Percentiles rank a stretch among this genome's conserved stretches.
Conservation (phyloP, 306 rosid species). For the Alnus rubra region DNA sequence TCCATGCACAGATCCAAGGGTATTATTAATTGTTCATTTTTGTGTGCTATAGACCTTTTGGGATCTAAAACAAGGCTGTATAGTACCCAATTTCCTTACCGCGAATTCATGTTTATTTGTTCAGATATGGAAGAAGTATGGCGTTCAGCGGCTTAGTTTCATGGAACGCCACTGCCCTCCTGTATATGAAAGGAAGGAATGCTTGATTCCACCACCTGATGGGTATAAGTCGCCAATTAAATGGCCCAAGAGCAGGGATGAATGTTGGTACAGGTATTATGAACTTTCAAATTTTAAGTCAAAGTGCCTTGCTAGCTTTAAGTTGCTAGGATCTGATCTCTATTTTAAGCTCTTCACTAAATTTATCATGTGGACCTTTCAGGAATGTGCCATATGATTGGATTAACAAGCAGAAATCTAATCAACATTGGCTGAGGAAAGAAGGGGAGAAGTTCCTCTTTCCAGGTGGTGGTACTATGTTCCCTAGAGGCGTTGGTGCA, state of each 20-base stretch:
- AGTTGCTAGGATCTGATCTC: conserved; percentile 16
- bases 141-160: conserved; percentile 72
- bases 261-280: conserved; percentile 95
- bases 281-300: conserved; percentile 3
- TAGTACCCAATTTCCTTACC: conserved; percentile 13
- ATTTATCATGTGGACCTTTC: conserved; percentile 27
- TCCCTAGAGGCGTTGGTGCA: conserved; percentile 88
- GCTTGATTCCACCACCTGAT: conserved; percentile 90
- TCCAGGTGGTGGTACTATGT: conserved; percentile 99
- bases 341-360: conserved; percentile 8
- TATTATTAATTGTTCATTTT: conserved; percentile 33
- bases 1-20: conserved; percentile 99
- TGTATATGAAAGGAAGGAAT: conserved; percentile 73
- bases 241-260: conserved; percentile 96
- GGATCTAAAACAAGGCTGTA: conserved; percentile 2
- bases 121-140: conserved; percentile 93
- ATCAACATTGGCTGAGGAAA: conserved; percentile 92
- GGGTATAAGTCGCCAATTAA: conserved; percentile 90
- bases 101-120: conserved; percentile 35
- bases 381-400: conserved; percentile 99
- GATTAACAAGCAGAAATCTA: conserved; percentile 93
- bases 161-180: conserved; percentile 99
- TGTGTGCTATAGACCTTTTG: conserved; percentile 9
- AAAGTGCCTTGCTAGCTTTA: not conserved
- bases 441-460: conserved; percentile 96